Percentiles rank a stretch among this genome's conserved stretches.
Conservation (phyloP, 768 basidiomycete genomes). For the Lactarius hatsudake region DNA sequence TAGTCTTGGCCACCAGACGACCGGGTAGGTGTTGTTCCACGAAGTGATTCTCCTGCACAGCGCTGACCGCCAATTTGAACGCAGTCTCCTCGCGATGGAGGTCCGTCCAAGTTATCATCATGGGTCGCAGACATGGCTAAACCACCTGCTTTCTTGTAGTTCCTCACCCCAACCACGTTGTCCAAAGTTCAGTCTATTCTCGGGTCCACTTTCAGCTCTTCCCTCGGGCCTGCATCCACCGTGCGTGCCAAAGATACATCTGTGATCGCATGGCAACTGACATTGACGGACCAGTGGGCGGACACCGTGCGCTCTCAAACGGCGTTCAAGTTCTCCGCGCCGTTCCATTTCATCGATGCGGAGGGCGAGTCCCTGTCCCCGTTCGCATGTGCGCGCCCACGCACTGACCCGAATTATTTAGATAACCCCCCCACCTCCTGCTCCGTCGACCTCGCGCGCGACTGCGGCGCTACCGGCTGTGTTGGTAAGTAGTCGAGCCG, state of each 20-base stretch:
- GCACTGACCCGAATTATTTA: conserved; percentile 1
- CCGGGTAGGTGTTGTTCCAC: conserved; percentile 26
- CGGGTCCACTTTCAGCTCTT: conserved; percentile 42
- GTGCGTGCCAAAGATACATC: conserved; percentile 32
- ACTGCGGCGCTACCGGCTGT: conserved; percentile 40
- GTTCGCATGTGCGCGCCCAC: not conserved
- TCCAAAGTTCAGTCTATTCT: conserved; percentile 47
- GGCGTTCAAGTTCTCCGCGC: conserved; percentile 32
- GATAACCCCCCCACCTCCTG: conserved; percentile 47
- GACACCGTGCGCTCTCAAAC: conserved; percentile 44
- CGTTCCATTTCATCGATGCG: conserved; percentile 51
- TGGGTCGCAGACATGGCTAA: not conserved
- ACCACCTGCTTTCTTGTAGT: conserved; percentile 33
- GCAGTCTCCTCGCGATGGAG: conserved; percentile 23
- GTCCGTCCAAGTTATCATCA: not conserved
- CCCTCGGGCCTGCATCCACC: conserved; percentile 49
- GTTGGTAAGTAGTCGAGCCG: conserved; percentile 28
- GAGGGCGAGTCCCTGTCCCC: conserved; percentile 29
- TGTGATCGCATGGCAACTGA: not conserved
- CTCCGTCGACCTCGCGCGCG: conserved; percentile 46
- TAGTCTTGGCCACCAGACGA: conserved; percentile 30
- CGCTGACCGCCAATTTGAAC: not conserved
- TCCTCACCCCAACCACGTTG: conserved; percentile 47
- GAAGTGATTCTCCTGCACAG: not conserved
- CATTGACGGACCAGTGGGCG: conserved; percentile 42